Conservation (phyloP, 257 asterid species). For the Leonotis leonurus region DNA sequence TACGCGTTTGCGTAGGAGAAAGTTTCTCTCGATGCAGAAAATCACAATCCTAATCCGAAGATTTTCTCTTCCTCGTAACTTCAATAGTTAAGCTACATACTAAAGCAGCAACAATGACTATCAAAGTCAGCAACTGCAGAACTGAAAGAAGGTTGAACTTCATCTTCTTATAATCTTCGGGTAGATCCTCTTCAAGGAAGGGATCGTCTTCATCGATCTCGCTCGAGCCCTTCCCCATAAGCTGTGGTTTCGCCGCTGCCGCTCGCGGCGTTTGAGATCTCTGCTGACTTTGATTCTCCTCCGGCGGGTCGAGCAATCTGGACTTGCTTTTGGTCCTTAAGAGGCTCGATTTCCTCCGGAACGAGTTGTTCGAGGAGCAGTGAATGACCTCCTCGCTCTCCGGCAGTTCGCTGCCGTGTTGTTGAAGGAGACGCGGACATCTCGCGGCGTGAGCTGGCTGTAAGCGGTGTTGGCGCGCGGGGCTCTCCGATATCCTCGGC, state of each 20-base stretch:
- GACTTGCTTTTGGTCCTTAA: conserved; percentile 46
- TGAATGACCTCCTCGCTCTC: conserved; percentile 35
- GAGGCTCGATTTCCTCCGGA: conserved; percentile 40
- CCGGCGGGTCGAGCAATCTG: conserved; percentile 57
- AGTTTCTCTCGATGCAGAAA: conserved; percentile 54
- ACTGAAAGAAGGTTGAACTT: conserved; percentile 39
- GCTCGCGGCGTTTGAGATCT: conserved; percentile 29
- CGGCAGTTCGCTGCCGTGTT: conserved; percentile 25
- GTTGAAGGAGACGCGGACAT: conserved; percentile 43
- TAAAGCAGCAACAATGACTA: conserved; percentile 41
- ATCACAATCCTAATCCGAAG: conserved; percentile 43
- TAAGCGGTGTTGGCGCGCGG: conserved; percentile 19
- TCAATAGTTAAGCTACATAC: conserved; percentile 41
- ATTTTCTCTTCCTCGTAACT: conserved; percentile 17
- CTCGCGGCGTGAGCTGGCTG: conserved; percentile 36
- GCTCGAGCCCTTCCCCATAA: conserved; percentile 28
- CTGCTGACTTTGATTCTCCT: conserved; percentile 27
- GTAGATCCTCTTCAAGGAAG: conserved; percentile 64
- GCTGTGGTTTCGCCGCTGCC: conserved; percentile 35
- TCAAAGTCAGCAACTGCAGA: conserved; percentile 50
- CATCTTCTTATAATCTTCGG: conserved; percentile 51
- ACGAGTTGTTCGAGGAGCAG: conserved; percentile 47
- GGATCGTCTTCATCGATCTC: conserved; percentile 77
- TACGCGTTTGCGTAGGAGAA: conserved; percentile 59
- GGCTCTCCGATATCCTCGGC: conserved; percentile 47